Evolutionary conservation across 306 rosid genomes (phyloP).

Genomic region (Cyclanthera cordifolia): DNA sequence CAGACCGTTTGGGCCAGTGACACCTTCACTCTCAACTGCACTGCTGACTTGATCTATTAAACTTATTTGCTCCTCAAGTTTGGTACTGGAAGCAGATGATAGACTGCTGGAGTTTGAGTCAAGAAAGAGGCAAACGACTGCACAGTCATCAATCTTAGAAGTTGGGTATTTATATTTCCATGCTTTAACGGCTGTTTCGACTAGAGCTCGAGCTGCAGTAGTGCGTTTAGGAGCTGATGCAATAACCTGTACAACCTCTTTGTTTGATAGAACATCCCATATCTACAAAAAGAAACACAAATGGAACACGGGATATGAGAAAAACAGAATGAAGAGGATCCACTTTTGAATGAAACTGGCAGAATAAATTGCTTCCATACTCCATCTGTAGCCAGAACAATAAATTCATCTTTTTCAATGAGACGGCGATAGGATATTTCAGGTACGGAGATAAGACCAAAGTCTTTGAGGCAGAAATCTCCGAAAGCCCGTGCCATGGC

Average conservation of each 20-base stretch:
- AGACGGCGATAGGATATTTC: conserved; percentile 58
- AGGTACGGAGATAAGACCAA: conserved; percentile 88
- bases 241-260: conserved; percentile 81
- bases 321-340: background rate
- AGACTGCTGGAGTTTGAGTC: conserved; percentile 28
- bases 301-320: conserved; percentile 12
- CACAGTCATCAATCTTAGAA: conserved; percentile 94
- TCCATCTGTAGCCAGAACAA: conserved; percentile 97
- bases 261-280: conserved; percentile 96
- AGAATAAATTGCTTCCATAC: conserved; percentile 27
- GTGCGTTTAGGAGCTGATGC: conserved; percentile 55
- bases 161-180: conserved; percentile 87
- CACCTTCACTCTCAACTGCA: conserved; percentile 24
- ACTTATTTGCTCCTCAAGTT: conserved; percentile 31
- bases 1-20: conserved; percentile 23
- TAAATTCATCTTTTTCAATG: conserved; percentile 64
- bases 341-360: background rate
- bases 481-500: conserved; percentile 99
- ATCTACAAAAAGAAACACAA: conserved; percentile 32
- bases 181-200: conserved; percentile 71
- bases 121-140: conserved; percentile 82
- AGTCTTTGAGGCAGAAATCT: conserved; percentile 96
- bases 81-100: conserved; percentile 38
- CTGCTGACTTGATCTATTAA: conserved; percentile 18
- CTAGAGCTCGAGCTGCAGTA: conserved; percentile 64